Evolutionary conservation across 306 rosid genomes (phyloP), one percentile per base, ranked within the genome.

Genomic region (Prosopis cineraria): DNA sequence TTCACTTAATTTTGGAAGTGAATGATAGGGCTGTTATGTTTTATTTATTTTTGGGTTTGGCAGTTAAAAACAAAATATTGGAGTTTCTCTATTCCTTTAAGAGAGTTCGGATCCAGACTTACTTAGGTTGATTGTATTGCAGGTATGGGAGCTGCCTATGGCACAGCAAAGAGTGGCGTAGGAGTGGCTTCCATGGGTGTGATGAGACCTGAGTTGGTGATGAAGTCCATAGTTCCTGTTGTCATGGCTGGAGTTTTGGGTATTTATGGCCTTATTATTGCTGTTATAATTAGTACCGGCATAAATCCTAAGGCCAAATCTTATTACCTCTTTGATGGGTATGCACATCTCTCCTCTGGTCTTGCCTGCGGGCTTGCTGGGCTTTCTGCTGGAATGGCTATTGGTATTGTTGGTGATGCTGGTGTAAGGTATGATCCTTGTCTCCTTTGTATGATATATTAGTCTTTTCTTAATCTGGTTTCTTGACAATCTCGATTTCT

Each of bases 191-290:
- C 97, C 0, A 91, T 91, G 97, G 97, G 97, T 55, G 94, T 90
- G 85, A 91, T 91, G 97, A 90, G 97, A 89, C 97, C 97, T 14
- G 97, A 91, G 88, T 65, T 91, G 81, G 97, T 91, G 73, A 91
- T 91, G 97, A 91, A 91, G 81, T 91, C 97, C 70, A 91, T 91
- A 76, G 97, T 91, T 43, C 97, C 97, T 0, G 97, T 91, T 70
- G 97, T 91, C 80, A 91, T 91, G 97, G 97, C 97, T 85, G 97
- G 97, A 63, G 97, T 91, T 44, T 85, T 92, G 94, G 97, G 97
- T 88, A 92, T 92, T 72, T 92, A 92, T 76, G 97, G 97, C 41
- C 94, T 92, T 68, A 92, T 92, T 79, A 90, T 92, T 84, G 97
- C 97, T 75, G 97, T 92, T 72, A 90, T 92, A 30, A 92, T 92